Evolutionary conservation across 371 early-diverging fungal species (phyloP).

Genomic region (Entomophthora muscae): DNA sequence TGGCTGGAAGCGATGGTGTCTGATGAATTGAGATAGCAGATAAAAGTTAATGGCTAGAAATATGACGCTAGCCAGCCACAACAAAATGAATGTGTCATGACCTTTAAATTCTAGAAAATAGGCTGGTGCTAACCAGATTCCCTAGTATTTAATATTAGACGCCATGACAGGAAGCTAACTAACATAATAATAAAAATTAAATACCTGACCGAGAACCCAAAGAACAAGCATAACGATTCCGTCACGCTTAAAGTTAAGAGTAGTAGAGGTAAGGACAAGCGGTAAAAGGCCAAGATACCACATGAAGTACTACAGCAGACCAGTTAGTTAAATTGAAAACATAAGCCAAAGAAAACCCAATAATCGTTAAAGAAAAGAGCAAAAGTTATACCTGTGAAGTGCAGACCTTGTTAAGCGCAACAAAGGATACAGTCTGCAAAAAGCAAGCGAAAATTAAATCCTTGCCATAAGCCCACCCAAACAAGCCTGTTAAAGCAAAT

Average conservation of each 20-base stretch:
- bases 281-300: slow-evolving; percentile 93
- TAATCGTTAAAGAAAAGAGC: not conserved
- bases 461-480: slow-evolving; percentile 49
- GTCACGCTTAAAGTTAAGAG: not conserved
- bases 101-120: slow-evolving; percentile 77
- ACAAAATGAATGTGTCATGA: slow-evolving; percentile 47
- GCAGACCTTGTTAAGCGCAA: slow-evolving; percentile 89
- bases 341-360: slow-evolving; percentile 6
- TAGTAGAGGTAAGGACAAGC: slow-evolving; percentile 49
- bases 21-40: slow-evolving; percentile 43
- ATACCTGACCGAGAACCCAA: slow-evolving; percentile 58
- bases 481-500: slow-evolving; percentile 28
- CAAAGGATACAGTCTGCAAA: slow-evolving; percentile 88
- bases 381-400: slow-evolving; percentile 71
- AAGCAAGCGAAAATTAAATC: slow-evolving; percentile 79
- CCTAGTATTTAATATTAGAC: slow-evolving; percentile 36
- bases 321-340: not conserved
- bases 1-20: slow-evolving; percentile 28
- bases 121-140: slow-evolving; percentile 61
- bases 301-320: slow-evolving; percentile 70
- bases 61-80: slow-evolving; percentile 50
- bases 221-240: not conserved
- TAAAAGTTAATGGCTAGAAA: slow-evolving; percentile 51
- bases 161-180: not conserved
- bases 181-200: not conserved